Percentiles rank a stretch among this genome's conserved stretches.
Evolutionary conservation across 768 basidiomycete genomes (phyloP).

Genomic region (Rhizopogon roseolus): DNA sequence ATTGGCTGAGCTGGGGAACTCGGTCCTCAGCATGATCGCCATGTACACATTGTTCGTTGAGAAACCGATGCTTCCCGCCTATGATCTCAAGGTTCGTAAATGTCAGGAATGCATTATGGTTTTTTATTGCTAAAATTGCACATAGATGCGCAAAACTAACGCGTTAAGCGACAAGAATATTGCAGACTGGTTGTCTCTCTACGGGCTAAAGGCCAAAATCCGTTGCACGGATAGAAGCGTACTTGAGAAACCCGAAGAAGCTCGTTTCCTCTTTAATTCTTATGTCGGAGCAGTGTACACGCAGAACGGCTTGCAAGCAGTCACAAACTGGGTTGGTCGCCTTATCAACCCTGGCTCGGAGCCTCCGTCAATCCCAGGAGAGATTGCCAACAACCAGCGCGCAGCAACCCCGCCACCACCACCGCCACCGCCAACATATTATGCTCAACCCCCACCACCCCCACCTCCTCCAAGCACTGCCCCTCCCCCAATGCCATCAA

Average conservation of each 20-base stretch:
- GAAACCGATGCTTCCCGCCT: conserved; percentile 36
- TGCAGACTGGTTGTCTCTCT: conserved; percentile 44
- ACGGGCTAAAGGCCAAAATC: conserved; percentile 49
- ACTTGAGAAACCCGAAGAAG: conserved; percentile 40
- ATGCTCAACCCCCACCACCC: conserved; percentile 5
- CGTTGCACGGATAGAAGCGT: conserved; percentile 35
- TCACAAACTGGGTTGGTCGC: conserved; percentile 56
- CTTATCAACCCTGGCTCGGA: conserved; percentile 47
- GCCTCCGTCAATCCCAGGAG: conserved; percentile 15
- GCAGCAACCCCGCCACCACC: conserved; percentile 10
- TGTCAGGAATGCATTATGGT: not conserved
- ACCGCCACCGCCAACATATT: conserved; percentile 12
- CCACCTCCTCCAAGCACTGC: conserved; percentile 10
- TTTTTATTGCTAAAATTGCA: not conserved
- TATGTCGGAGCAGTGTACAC: conserved; percentile 66
- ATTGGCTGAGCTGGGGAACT: conserved; percentile 52
- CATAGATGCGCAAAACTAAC: conserved; percentile 22
- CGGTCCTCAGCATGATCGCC: conserved; percentile 47
- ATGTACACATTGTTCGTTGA: conserved; percentile 45
- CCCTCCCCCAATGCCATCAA: conserved; percentile 17
- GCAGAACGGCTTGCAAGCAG: conserved; percentile 43
- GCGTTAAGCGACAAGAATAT: conserved; percentile 36
- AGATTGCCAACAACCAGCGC: conserved; percentile 4
- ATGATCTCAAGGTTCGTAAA: conserved; percentile 40
- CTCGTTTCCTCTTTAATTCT: conserved; percentile 48